phyloP scores from a whole-genome alignment of 2,329 filamentous ascomycete species.

The Stemphylium lycopersici region DNA sequence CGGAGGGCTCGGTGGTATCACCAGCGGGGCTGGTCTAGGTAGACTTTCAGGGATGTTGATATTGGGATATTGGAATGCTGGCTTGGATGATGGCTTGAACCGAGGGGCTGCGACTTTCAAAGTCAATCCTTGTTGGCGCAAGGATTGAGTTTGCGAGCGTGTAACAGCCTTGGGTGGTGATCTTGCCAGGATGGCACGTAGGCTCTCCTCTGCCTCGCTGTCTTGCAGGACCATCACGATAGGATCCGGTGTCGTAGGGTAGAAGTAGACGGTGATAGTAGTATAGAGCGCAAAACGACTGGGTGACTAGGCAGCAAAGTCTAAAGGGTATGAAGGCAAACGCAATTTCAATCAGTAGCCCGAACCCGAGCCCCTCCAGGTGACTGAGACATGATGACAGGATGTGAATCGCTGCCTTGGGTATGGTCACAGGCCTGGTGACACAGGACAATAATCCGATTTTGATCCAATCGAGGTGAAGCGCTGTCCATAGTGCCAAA shows the following conservation, averaged over 20 bases:
- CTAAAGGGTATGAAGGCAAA: neutral
- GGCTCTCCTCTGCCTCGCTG: neutral
- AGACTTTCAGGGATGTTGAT: neutral
- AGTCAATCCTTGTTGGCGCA: neutral
- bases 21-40: neutral
- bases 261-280: neutral
- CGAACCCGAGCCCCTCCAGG: neutral
- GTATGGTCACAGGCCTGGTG: neutral
- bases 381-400: neutral
- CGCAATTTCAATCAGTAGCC: neutral
- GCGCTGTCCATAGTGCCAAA: too few species aligned
- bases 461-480: neutral
- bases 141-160: neutral
- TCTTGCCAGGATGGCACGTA: neutral
- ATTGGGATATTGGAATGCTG: neutral
- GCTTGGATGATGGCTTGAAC: neutral
- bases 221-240: neutral
- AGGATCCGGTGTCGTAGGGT: neutral
- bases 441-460: neutral
- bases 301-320: neutral
- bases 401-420: neutral
- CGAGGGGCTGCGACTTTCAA: neutral
- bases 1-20: neutral
- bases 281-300: neutral
- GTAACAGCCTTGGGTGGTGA: neutral